phyloP scores from a whole-genome alignment of 371 early-diverging fungal species.

The Amoeboaphelidium protococcarum region DNA sequence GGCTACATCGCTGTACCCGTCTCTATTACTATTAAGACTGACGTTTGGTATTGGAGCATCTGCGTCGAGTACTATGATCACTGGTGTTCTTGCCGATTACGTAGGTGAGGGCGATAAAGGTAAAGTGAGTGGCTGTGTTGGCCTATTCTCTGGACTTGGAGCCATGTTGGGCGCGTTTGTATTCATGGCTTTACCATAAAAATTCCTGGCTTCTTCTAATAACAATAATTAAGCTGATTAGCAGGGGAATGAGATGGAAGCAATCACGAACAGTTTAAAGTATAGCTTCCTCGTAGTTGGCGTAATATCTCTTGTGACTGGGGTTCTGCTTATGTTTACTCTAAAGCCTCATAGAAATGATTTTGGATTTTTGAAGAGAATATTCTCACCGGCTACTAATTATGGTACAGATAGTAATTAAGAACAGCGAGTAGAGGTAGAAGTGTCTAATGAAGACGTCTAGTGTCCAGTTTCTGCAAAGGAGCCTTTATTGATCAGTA shows the following conservation, averaged over 20 bases:
- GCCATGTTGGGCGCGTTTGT: slow-evolving; percentile 17
- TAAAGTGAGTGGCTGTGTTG: slow-evolving; percentile 11
- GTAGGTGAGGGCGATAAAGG: slow-evolving; percentile 13
- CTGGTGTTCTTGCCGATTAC: slow-evolving; percentile 18
- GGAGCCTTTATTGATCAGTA: too few species aligned
- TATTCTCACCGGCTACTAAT: too few species aligned
- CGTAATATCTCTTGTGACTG: slow-evolving; percentile 5
- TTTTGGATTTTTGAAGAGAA: too few species aligned
- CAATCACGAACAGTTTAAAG: too few species aligned
- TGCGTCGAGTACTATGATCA: slow-evolving; percentile 37
- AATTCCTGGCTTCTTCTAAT: slow-evolving; percentile 7
- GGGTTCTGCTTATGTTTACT: slow-evolving; percentile 4
- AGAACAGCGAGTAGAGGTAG: too few species aligned
- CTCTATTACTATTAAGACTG: slow-evolving; percentile 18
- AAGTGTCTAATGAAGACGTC: too few species aligned
- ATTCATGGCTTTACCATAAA: slow-evolving; percentile 14
- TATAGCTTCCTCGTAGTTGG: slow-evolving; percentile 10
- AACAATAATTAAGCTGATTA: too few species aligned
- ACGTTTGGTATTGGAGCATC: slow-evolving; percentile 39
- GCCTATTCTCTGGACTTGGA: slow-evolving; percentile 13
- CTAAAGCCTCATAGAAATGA: background rate
- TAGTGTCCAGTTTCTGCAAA: too few species aligned
- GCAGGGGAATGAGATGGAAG: too few species aligned
- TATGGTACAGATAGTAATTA: too few species aligned
- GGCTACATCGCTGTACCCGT: slow-evolving; percentile 18